Evolutionary conservation across 129 eudicot species (phyloP), one percentile per base, ranked within the genome.

Genomic region (Helichrysum umbraculigerum): DNA sequence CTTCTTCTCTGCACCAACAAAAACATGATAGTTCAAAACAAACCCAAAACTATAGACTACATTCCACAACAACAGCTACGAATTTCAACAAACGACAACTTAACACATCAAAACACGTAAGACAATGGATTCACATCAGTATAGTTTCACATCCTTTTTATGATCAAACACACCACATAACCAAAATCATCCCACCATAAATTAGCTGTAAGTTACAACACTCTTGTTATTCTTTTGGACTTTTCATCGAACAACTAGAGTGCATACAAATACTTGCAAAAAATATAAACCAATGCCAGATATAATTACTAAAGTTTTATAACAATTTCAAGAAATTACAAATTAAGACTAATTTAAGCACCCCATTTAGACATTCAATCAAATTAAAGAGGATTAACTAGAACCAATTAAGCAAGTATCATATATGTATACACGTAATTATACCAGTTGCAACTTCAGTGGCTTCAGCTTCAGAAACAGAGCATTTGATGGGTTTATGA

Each of bases 401-500:
- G 21, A 68, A 9, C 8, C 28, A 65, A 47, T 7, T 41, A 76
- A 74, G 32, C 41, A 76, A 64, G 58, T 3, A 14, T 3, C 12
- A 62, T 4, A 34, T 16, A 51, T 63, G 16, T 29, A 57, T 0
- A 4, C 2, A 7, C n/a, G 28, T 25, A 25, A 25, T 4, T 51
- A 19, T 81, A 89, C 96, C 96, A 8, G 92, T 37, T 66, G 87
- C 52, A 9, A 82, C 30, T 67, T 82, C 84, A 57, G 93, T 77
- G 25, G 83, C 58, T 32, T 78, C 72, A 81, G 78, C 91, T 78
- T 87, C 85, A 71, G 98, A 87, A 76, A 88, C 92, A 9, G 96
- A 90, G 88, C 98, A 93, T 77, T 78, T 90, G 41, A 92, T 22
- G 39, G 85, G 56, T 72, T 51, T 77, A 30, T 66, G 69, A 85